Conservation (phyloP, 2,329 filamentous ascomycete genomes). For the Tympanopsis confertula region DNA sequence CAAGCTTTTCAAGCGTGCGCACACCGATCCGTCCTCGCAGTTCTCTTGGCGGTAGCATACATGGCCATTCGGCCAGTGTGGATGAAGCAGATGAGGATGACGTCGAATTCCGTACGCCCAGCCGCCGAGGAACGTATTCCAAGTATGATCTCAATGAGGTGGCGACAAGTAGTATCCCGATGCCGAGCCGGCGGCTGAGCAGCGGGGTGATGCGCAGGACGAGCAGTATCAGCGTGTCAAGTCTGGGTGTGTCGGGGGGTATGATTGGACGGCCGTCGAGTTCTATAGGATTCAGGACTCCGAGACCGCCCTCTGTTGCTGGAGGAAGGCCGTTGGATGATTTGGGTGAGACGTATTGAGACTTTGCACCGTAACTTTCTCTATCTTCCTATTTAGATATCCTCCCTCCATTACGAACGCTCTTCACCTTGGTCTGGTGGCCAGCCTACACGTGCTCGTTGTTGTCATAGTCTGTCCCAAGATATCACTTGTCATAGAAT, state of each 20-base stretch:
- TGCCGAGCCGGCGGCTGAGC: too few species aligned
- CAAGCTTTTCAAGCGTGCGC: conserved; percentile 46
- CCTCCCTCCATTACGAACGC: too few species aligned
- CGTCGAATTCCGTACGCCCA: conserved; percentile 38
- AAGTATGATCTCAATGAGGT: conserved; percentile 30
- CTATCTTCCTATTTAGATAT: too few species aligned
- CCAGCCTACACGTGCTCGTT: too few species aligned
- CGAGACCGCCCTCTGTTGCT: not conserved
- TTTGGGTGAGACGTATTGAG: conserved; percentile 41
- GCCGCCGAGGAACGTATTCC: conserved; percentile 40
- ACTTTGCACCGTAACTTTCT: conserved; percentile 2
- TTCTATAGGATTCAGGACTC: too few species aligned
- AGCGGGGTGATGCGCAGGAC: not conserved
- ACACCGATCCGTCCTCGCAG: conserved; percentile 63
- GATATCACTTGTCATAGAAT: too few species aligned
- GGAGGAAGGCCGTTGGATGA: conserved; percentile 27
- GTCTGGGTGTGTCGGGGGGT: too few species aligned
- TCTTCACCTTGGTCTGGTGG: too few species aligned
- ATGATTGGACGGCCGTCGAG: too few species aligned
- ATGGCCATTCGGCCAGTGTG: conserved; percentile 40
- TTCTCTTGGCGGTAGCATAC: conserved; percentile 54
- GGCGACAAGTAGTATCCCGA: conserved; percentile 31
- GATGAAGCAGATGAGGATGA: conserved; percentile 36
- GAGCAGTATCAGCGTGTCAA: not conserved
- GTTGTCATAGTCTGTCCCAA: too few species aligned